Evolutionary conservation across 345 rosid genomes (phyloP).

Genomic region (Populus deltoides): DNA sequence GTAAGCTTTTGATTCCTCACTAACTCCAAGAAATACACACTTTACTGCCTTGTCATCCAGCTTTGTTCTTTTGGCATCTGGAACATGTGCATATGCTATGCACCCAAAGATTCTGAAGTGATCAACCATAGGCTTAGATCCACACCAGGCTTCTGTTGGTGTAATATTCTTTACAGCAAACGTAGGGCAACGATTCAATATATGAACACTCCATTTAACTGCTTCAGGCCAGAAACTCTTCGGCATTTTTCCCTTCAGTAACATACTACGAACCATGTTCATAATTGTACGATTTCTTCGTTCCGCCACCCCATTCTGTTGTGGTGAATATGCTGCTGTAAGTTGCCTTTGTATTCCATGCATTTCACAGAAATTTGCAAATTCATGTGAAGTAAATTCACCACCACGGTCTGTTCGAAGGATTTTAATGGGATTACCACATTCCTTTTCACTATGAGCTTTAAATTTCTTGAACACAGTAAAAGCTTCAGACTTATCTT

Average conservation of each 20-base stretch:
- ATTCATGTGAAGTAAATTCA: not conserved
- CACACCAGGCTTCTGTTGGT: not conserved
- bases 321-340: not conserved
- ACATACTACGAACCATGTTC: not conserved
- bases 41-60: not conserved
- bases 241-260: not conserved
- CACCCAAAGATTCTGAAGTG: too few relatives aligned
- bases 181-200: not conserved
- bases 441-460: not conserved
- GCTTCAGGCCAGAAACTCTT: not conserved
- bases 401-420: not conserved
- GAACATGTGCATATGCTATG: not conserved
- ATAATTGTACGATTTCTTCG: not conserved
- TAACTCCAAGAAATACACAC: not conserved
- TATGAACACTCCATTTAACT: not conserved
- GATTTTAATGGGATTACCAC: not conserved
- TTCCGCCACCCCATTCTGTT: not conserved
- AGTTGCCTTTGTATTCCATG: not conserved
- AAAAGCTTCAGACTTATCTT: not conserved
- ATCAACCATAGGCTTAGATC: not conserved
- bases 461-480: not conserved
- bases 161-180: not conserved
- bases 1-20: not conserved
- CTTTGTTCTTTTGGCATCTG: not conserved
- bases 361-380: not conserved